Base-by-base conservation (phyloP, 495 filamentous ascomycete species). In the Cryomyces minteri region DNA sequence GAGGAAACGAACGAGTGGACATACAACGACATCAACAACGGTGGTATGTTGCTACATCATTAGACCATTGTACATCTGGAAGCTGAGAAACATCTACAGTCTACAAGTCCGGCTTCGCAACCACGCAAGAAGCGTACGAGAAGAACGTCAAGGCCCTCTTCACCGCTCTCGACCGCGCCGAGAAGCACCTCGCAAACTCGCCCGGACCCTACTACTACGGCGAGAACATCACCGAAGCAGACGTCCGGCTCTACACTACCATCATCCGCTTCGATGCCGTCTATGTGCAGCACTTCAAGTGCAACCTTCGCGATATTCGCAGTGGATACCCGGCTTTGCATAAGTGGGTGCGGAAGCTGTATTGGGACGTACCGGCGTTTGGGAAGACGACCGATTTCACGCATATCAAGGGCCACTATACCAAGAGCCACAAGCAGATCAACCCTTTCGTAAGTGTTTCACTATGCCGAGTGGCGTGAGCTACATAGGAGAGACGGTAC, bases 241-340 rank as follows among this genome's bases (percentile, higher is more conserved):
- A 94, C 62, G 71, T 94, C 43, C 65, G 86, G 14, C 67, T 90
- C 31, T 90, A 74, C 66, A 82, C 84, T 4, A 93, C 86, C 5
- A 78, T 93, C 41, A 63, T 88, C 46, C 74, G 86, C 32, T 94
- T 94, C 63, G 86, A 94, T 54, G 69, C 74, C 9, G 83, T 90
- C 37, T 94, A 94, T 54, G 84, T 92, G 4, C 84, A 90, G 68
- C 84, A 92, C 61, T 94, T 94, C 69, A 93, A 93, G 67, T 87
- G 81, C 57, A 94, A 94, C 58, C 60, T 93, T 36, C 69, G 77
- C 6, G 84, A 84, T 62, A 92, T 94, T 46, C 64, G 87, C 4
- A 75, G 72, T 25, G 85, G 83, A 5, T 88, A 77, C 54, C 81
- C 80, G 29, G 62, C 66, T 44, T 62, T 84, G 39, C 78, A 85